Conservation (phyloP, 495 filamentous ascomycete genomes). For the Talaromyces thailandensis region DNA sequence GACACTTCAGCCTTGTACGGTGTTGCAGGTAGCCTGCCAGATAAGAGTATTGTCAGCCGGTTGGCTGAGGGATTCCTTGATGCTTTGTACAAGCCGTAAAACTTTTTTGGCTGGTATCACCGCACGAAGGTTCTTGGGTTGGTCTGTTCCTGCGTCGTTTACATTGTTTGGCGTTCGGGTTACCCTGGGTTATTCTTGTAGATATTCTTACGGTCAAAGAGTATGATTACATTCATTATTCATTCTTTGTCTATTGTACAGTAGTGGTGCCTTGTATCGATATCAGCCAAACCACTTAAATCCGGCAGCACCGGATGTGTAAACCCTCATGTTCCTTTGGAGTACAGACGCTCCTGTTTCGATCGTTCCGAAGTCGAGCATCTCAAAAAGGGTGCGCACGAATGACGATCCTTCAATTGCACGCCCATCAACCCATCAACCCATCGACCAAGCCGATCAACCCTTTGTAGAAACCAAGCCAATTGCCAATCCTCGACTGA, state of each 20-base stretch:
- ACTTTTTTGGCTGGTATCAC: not conserved
- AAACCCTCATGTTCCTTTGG: not conserved
- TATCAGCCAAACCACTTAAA: not conserved
- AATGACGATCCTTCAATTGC: not conserved
- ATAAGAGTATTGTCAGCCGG: conserved; percentile 89
- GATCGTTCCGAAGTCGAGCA: not conserved
- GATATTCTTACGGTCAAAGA: conserved; percentile 3
- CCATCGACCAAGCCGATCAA: not conserved
- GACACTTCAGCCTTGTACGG: conserved; percentile 90
- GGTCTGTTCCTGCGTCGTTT: not conserved
- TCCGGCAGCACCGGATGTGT: not conserved
- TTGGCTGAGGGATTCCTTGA: conserved; percentile 89
- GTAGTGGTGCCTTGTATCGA: not conserved
- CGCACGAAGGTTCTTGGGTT: not conserved
- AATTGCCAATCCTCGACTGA: not conserved
- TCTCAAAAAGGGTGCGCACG: not conserved
- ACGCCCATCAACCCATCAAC: not conserved
- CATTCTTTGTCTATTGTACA: conserved; percentile 3
- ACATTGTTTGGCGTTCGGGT: not conserved
- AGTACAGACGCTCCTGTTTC: not conserved
- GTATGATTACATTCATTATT: conserved; percentile 5
- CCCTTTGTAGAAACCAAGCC: not conserved
- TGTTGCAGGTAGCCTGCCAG: conserved; percentile 87
- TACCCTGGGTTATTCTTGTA: conserved; percentile 1
- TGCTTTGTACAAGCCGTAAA: conserved; percentile 86